phyloP scores from a whole-genome alignment of 495 filamentous ascomycete genomes.

The Daldinia concentrica region DNA sequence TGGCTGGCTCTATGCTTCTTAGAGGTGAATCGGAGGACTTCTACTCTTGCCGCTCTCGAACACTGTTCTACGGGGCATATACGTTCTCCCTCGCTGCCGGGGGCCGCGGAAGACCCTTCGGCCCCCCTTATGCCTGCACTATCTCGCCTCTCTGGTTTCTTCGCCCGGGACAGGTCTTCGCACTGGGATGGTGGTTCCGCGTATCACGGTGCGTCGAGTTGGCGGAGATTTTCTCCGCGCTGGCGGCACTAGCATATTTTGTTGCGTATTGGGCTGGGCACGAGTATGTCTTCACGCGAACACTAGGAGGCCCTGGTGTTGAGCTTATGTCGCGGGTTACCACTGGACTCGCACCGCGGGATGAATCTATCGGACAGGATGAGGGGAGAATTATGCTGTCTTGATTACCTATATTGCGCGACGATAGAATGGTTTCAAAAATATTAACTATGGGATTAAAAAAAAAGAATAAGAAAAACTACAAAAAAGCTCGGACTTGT shows the following conservation, averaged over 20 bases:
- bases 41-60: neutral
- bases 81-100: neutral
- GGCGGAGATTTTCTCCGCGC: neutral
- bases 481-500: no score
- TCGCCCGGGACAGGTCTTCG: neutral
- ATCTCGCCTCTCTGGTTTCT: neutral
- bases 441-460: no score
- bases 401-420: neutral
- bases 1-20: neutral
- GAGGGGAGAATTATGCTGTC: constrained; percentile 15
- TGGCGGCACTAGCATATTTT: constrained; percentile 11
- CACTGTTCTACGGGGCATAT: neutral
- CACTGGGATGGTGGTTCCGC: neutral
- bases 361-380: constrained; percentile 6
- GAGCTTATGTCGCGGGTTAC: constrained; percentile 16
- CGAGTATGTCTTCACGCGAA: constrained; percentile 19
- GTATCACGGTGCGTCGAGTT: neutral
- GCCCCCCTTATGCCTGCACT: neutral
- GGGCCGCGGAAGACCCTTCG: neutral
- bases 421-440: neutral
- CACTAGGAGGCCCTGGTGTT: constrained; percentile 22
- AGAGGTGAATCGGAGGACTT: neutral
- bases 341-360: neutral
- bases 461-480: no score
- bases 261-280: constrained; percentile 1